Base-by-base conservation (phyloP, 805 yeast species). In the Candida maesae region DNA sequence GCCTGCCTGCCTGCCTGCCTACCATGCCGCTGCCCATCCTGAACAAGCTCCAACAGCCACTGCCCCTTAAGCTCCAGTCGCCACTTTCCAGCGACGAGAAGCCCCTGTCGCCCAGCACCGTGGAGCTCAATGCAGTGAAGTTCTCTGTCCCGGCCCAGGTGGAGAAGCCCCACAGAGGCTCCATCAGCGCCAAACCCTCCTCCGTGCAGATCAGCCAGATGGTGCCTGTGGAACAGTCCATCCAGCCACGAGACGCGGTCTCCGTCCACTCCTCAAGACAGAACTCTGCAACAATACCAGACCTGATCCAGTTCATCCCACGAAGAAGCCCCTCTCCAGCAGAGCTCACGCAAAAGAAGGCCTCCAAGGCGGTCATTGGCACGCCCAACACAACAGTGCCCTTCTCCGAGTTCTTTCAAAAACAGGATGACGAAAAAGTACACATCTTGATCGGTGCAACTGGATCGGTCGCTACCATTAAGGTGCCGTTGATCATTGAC, bases 391-490 rank as follows among this genome's bases (percentile, higher is more conserved):
- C 86, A 1, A 79, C 81, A 14, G 81, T 81, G 1, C 91, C 91
- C 19, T 84, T 84, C 52, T 81, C 81, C 23, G 80, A 84, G 49
- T 84, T 78, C 58, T 68, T 85, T 44, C 75, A 77, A 41, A 79
- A 79, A 53, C 64, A 81, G 53, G 93, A 87, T 58, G 95, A 87
- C 59, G 84, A 81, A 33, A 90, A 89, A 57, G 71, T 87, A 42
- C 99, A 93, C 61, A 81, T 93, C 33, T 68, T 93, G 42, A 70
- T 93, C 32, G 99, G 95, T 15, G 95, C 95, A 15, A 87, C 98
- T 1, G 99, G 99, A 1, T 85, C 95, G 2, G 97, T 93, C 4
- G 99, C 99, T 5, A 87, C 98, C 3, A 88, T 93, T 48, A 93
- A 93, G 61, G 81, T 93, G 17, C 96, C 96, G 0, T 63, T 84